Percentiles rank a stretch among this genome's conserved stretches.
These are phyloP conservation scores for Gossypium arboreum DNA, from an alignment of 345 rosid genomes.

Conservation along the genomic window DNA sequence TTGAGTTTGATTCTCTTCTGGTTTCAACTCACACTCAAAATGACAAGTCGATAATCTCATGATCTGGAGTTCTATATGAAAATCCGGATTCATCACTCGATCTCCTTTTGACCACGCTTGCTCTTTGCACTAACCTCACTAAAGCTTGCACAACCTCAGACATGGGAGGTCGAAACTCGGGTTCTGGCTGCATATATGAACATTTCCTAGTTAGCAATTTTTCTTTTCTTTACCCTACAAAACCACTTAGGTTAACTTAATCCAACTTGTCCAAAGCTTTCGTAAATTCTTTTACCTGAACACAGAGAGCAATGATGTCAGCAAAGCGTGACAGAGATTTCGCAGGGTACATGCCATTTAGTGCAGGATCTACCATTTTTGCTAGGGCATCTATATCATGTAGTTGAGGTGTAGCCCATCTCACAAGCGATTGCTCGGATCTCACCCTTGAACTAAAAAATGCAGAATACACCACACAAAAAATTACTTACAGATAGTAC, in stretches of 20 bases:
- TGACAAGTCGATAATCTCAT: conserved; percentile 64
- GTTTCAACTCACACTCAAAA: conserved; percentile 17
- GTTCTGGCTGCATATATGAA: conserved; percentile 31
- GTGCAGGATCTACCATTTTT: conserved; percentile 90
- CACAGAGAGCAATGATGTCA: conserved; percentile 90
- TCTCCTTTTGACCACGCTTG: conserved; percentile 74
- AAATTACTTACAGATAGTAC: neutral
- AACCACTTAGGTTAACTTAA: neutral
- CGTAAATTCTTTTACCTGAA: conserved; percentile 50
- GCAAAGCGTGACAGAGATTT: conserved; percentile 95
- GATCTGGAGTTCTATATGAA: conserved; percentile 79
- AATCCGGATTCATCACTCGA: conserved; percentile 88
- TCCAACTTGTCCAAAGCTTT: neutral
- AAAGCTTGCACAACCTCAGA: conserved; percentile 97
- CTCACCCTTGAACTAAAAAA: conserved; percentile 68
- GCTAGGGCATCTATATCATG: conserved; percentile 96
- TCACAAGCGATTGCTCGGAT: conserved; percentile 91
- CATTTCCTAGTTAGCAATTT: neutral
- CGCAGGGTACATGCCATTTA: conserved; percentile 94
- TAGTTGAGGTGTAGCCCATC: conserved; percentile 99
- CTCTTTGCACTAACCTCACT: conserved; percentile 90
- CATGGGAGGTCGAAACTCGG: conserved; percentile 99
- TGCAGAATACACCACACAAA: neutral
- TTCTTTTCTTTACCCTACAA: neutral
- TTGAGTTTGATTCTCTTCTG: neutral